Percentiles rank a stretch among this genome's conserved stretches.
Evolutionary conservation across 2,329 filamentous ascomycete genomes (phyloP).

Genomic region (Ophiostoma sp.): DNA sequence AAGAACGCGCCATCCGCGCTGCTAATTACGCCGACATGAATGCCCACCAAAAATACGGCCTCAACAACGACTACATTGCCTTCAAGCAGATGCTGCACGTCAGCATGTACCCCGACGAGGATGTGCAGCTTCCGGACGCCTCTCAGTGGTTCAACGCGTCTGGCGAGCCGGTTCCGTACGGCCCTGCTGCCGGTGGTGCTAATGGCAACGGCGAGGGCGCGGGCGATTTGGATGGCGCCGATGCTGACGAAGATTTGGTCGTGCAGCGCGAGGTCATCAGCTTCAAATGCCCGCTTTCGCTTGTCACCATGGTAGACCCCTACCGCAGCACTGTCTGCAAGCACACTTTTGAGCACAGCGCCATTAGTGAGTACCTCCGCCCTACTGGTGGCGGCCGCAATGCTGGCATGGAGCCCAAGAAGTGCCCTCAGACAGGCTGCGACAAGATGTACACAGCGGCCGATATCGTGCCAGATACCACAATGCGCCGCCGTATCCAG

Average conservation of each 20-base stretch:
- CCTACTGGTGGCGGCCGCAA: slow-evolving; percentile 13
- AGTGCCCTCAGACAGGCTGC: slow-evolving; percentile 68
- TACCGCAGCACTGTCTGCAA: slow-evolving; percentile 67
- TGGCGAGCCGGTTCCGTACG: slow-evolving; percentile 41
- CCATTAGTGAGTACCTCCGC: slow-evolving; percentile 57
- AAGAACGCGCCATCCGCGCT: slow-evolving; percentile 41
- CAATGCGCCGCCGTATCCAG: slow-evolving; percentile 59
- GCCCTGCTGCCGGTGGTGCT: slow-evolving; percentile 33
- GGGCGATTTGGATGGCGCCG: slow-evolving; percentile 51
- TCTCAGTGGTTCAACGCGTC: slow-evolving; percentile 54
- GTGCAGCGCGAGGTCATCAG: slow-evolving; percentile 64
- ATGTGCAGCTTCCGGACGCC: slow-evolving; percentile 54
- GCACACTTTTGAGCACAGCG: slow-evolving; percentile 69
- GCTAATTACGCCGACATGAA: slow-evolving; percentile 46
- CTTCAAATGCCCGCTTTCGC: slow-evolving; percentile 68
- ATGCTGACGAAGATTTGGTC: slow-evolving; percentile 68
- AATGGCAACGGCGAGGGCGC: slow-evolving; percentile 32
- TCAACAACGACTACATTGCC: slow-evolving; percentile 59
- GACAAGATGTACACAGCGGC: slow-evolving; percentile 49
- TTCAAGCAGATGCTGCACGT: slow-evolving; percentile 62
- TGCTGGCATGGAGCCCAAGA: slow-evolving; percentile 33
- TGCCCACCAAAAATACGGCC: slow-evolving; percentile 51
- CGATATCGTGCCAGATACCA: slow-evolving; percentile 58
- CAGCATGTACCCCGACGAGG: slow-evolving; percentile 50
- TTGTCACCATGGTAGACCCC: slow-evolving; percentile 64